phyloP scores from a whole-genome alignment of 1,284 basidiomycete species.

The Ustilago hordei region DNA sequence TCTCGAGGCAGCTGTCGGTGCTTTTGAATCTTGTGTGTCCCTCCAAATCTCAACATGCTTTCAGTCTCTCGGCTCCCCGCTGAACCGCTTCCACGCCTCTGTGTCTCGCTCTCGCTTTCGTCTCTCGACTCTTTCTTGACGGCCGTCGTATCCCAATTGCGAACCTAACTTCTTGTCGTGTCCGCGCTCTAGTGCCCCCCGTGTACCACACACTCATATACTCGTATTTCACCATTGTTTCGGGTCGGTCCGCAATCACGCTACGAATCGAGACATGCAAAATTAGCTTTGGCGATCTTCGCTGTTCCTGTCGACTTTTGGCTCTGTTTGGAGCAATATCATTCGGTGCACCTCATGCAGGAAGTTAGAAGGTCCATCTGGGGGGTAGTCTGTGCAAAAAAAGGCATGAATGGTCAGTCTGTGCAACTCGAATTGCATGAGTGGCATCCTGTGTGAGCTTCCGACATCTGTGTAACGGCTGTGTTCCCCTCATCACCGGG shows the following conservation, averaged over 20 bases:
- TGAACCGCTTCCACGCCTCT: background rate
- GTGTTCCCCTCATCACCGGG: background rate
- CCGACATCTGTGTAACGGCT: background rate
- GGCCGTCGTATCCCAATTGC: background rate
- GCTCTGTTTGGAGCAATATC: background rate
- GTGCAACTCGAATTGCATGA: too few relatives aligned
- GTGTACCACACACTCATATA: too few relatives aligned
- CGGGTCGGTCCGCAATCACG: constrained; percentile 12
- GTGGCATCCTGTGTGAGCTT: background rate
- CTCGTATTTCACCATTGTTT: background rate
- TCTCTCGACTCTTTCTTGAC: background rate
- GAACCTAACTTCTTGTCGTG: too few relatives aligned
- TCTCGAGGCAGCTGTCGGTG: constrained; percentile 7
- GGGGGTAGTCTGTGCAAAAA: too few relatives aligned
- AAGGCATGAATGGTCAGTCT: too few relatives aligned
- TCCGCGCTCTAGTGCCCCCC: background rate
- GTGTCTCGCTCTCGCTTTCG: background rate
- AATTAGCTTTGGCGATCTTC: background rate
- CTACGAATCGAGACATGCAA: constrained; percentile 1
- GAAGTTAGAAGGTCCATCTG: too few relatives aligned
- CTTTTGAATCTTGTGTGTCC: constrained; percentile 6
- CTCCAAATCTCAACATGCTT: too few relatives aligned
- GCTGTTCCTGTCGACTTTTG: background rate
- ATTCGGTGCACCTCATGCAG: too few relatives aligned
- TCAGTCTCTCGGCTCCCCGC: background rate